Evolutionary conservation across 495 filamentous ascomycete species (phyloP).

Genomic region (Bathelium albidoporum): DNA sequence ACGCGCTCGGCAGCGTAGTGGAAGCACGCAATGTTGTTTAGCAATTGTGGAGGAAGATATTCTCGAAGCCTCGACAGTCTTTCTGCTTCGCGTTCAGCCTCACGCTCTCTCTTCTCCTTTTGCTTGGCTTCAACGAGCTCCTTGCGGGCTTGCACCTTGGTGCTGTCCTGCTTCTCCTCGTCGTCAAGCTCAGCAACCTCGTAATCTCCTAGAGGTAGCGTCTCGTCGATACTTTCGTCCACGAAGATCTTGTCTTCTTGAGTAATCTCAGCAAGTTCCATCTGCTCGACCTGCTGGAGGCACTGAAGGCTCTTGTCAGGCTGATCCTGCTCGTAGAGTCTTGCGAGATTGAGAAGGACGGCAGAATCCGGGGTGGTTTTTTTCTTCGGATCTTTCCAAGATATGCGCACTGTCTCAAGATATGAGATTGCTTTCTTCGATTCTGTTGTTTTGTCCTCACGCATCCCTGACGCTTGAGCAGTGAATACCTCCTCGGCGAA

Average conservation of each 20-base stretch:
- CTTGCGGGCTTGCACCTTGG: neutral
- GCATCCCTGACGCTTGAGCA: constrained; percentile 55
- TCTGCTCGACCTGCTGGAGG: constrained; percentile 76
- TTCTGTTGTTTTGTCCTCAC: constrained; percentile 79
- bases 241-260: constrained; percentile 44
- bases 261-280: constrained; percentile 65
- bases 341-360: constrained; percentile 83
- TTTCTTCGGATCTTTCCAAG: constrained; percentile 87
- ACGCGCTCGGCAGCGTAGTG: constrained; percentile 79
- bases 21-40: constrained; percentile 96
- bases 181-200: constrained; percentile 26
- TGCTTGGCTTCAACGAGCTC: constrained; percentile 12
- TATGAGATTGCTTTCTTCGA: constrained; percentile 71
- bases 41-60: constrained; percentile 72
- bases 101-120: constrained; percentile 21
- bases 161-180: neutral
- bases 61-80: constrained; percentile 53
- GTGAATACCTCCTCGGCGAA: constrained; percentile 90
- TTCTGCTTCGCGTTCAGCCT: constrained; percentile 11
- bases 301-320: constrained; percentile 89
- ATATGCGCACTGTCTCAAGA: constrained; percentile 70
- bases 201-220: constrained; percentile 46
- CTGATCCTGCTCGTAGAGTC: constrained; percentile 74
- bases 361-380: constrained; percentile 68
- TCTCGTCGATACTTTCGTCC: neutral